phyloP scores from a whole-genome alignment of 495 filamentous ascomycete genomes.

The Aspergillus carlsbadensis region DNA sequence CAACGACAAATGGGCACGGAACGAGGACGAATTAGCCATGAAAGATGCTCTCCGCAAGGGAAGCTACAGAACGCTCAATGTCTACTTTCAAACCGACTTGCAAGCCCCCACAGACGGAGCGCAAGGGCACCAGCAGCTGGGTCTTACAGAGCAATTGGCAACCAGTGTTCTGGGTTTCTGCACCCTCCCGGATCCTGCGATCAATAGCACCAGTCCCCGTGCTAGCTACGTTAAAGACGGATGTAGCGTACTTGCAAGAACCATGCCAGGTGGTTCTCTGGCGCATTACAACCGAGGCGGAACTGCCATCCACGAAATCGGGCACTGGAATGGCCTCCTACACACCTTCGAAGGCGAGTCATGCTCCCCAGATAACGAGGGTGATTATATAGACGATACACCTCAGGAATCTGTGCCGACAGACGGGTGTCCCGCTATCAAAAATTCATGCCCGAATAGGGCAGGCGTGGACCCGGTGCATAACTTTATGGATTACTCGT shows the following conservation, averaged over 20 bases:
- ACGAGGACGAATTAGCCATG: constrained; percentile 58
- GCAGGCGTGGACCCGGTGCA: constrained; percentile 49
- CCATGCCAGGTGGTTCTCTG: constrained; percentile 48
- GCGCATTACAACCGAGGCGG: constrained; percentile 47
- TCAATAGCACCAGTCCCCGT: constrained; percentile 34
- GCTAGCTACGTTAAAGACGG: constrained; percentile 48
- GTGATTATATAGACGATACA: constrained; percentile 55
- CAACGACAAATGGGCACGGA: constrained; percentile 68
- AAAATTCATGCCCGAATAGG: constrained; percentile 47
- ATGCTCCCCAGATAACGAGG: constrained; percentile 38
- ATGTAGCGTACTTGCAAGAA: constrained; percentile 51
- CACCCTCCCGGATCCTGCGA: constrained; percentile 42
- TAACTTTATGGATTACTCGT: constrained; percentile 59
- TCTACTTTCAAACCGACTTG: constrained; percentile 53
- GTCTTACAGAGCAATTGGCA: constrained; percentile 19
- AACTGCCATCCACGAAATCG: constrained; percentile 56
- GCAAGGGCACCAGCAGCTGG: constrained; percentile 10
- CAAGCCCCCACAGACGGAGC: constrained; percentile 22
- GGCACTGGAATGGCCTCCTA: constrained; percentile 59
- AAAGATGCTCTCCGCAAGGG: constrained; percentile 62
- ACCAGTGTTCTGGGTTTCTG: constrained; percentile 49
- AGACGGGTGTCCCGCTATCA: constrained; percentile 46
- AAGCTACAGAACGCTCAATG: constrained; percentile 47
- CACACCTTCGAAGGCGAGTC: constrained; percentile 56
- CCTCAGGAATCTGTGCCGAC: constrained; percentile 49